A percentile compares a stretch with the other conserved stretches of the same genome.
Evolutionary conservation across 495 filamentous ascomycete species (phyloP).

Genomic region (Penicillium lagena): DNA sequence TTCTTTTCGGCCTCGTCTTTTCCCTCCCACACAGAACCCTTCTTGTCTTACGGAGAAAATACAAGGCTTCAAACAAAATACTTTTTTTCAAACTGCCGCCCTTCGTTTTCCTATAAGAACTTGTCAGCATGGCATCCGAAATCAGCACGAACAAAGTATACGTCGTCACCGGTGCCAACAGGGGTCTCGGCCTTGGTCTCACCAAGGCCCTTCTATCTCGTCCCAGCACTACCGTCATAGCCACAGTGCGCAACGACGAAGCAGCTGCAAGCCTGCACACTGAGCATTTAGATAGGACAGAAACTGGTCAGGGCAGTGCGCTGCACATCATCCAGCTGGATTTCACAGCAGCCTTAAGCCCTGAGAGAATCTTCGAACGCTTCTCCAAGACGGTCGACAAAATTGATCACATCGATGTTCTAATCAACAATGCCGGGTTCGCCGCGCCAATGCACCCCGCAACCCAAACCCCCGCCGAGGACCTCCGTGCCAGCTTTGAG

Average conservation of each 20-base stretch:
- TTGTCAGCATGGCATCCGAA: not conserved
- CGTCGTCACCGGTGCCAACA: conserved; percentile 32
- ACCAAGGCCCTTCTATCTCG: conserved; percentile 28
- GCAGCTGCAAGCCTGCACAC: conserved; percentile 13
- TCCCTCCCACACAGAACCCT: too few species aligned
- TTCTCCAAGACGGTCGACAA: not conserved
- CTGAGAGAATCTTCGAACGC: conserved; percentile 1
- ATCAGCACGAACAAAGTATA: conserved; percentile 2
- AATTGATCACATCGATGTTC: conserved; percentile 35
- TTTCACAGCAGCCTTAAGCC: conserved; percentile 14
- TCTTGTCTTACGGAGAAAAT: too few species aligned
- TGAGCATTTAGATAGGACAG: conserved; percentile 6
- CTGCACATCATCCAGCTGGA: conserved; percentile 40
- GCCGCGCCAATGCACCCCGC: conserved; percentile 10
- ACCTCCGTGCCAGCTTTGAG: conserved; percentile 23
- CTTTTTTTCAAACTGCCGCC: not conserved
- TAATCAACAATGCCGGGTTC: conserved; percentile 46
- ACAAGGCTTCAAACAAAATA: not conserved
- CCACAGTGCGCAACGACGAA: conserved; percentile 29
- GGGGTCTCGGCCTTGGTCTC: conserved; percentile 44
- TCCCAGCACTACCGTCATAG: conserved; percentile 40
- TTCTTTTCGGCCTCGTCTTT: too few species aligned
- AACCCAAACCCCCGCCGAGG: conserved; percentile 9
- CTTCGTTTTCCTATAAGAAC: not conserved
- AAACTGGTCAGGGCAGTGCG: conserved; percentile 18